phyloP scores from a whole-genome alignment of 164 flowering plant species.

The Magnolia kwangsiensis region DNA sequence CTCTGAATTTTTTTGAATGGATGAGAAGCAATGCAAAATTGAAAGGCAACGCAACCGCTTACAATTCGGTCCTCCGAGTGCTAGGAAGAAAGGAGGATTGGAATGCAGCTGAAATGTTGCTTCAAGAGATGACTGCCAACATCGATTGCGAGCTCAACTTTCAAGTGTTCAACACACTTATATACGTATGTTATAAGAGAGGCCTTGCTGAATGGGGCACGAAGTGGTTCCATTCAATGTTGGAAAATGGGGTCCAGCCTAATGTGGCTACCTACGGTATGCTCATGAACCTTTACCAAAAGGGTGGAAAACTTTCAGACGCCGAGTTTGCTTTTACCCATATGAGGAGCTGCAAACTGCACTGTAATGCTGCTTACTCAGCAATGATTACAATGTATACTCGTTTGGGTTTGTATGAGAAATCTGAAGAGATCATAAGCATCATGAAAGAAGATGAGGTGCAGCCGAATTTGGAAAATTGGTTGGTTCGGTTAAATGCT shows the following conservation, averaged over 20 bases:
- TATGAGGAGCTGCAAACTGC: constrained; percentile 56
- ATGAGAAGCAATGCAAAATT: constrained; percentile 70
- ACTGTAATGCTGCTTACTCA: constrained; percentile 71
- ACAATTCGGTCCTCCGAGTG: constrained; percentile 55
- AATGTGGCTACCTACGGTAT: constrained; percentile 84
- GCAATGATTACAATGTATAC: constrained; percentile 89
- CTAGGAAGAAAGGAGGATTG: constrained; percentile 67
- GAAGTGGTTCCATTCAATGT: constrained; percentile 77
- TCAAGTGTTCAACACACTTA: constrained; percentile 72
- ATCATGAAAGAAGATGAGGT: constrained; percentile 57
- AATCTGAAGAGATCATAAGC: constrained; percentile 63
- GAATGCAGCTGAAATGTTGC: constrained; percentile 50
- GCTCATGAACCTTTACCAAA: constrained; percentile 83
- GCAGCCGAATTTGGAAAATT: constrained; percentile 60
- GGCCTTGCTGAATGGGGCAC: constrained; percentile 48
- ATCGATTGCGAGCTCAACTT: constrained; percentile 39
- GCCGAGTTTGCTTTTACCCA: constrained; percentile 66
- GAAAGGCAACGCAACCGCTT: constrained; percentile 50
- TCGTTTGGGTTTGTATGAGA: constrained; percentile 58
- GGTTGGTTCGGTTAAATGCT: constrained; percentile 84
- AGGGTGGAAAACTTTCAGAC: constrained; percentile 60
- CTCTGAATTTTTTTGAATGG: constrained; percentile 65
- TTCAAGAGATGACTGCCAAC: constrained; percentile 38
- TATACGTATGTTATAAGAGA: constrained; percentile 58
- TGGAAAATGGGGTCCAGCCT: constrained; percentile 58